phyloP scores from a whole-genome alignment of 1,284 basidiomycete species.

The Leucoagaricus sp. region DNA sequence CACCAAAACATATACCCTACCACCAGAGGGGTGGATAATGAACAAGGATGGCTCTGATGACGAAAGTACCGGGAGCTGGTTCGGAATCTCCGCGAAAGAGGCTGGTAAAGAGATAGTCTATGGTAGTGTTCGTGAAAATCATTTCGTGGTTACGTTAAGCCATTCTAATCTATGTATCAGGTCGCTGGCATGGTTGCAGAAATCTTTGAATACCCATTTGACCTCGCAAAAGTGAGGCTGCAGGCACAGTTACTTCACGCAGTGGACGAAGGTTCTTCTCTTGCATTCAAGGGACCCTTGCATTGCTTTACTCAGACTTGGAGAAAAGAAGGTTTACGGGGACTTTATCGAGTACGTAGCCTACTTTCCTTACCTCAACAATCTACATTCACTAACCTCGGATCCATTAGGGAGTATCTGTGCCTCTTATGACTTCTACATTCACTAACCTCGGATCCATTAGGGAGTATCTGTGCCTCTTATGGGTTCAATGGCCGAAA shows the following conservation, averaged over 20 bases:
- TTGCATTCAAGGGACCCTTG: slow-evolving; percentile 79
- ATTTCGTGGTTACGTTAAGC: neutral
- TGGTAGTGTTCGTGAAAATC: slow-evolving; percentile 45
- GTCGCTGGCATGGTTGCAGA: slow-evolving; percentile 75
- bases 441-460: neutral
- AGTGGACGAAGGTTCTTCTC: slow-evolving; percentile 45
- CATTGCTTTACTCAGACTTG: slow-evolving; percentile 87
- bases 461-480: slow-evolving; percentile 93
- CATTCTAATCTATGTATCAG: slow-evolving; percentile 34
- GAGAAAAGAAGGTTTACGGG: slow-evolving; percentile 77
- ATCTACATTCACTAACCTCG: slow-evolving; percentile 1
- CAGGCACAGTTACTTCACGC: slow-evolving; percentile 76
- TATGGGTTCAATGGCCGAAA: slow-evolving; percentile 91
- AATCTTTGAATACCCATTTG: slow-evolving; percentile 70
- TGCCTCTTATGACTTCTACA: slow-evolving; percentile 91
- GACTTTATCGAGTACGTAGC: slow-evolving; percentile 79
- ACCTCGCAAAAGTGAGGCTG: slow-evolving; percentile 81
- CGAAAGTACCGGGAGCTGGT: neutral
- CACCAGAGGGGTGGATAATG: neutral
- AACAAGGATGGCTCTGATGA: neutral
- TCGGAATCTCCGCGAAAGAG: slow-evolving; percentile 20
- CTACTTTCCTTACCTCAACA: slow-evolving; percentile 3
- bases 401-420: slow-evolving; percentile 77
- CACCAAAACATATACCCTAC: neutral
- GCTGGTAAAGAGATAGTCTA: slow-evolving; percentile 47